Evolutionary conservation across 2,329 filamentous ascomycete genomes (phyloP), one percentile per base, ranked within the genome.

Genomic region (Xylariaceae sp.): DNA sequence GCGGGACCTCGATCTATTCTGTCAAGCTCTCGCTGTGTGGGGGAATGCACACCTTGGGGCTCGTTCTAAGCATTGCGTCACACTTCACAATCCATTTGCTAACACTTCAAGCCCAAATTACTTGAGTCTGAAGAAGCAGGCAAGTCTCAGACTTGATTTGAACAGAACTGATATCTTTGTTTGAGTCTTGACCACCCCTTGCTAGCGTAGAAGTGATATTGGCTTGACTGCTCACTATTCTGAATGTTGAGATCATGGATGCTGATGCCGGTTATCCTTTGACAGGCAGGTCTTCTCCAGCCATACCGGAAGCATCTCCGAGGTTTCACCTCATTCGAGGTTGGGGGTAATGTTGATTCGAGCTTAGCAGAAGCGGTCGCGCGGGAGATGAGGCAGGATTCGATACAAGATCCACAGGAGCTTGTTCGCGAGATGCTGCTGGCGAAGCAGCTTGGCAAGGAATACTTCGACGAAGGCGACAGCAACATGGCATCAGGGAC

Each of bases 291-390:
- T 11, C 48, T 50, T 43, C 47, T 50, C 27, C 12, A 50, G 37
- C 48, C 48, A 35, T 50, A 50, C 32, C 29, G 48, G 9, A n/a
- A 50, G 40, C 41, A 50, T 12, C 40, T 50, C 2, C 29, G 48
- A 6, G 48, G 48, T 34, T 34, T 37, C 29, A 11, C n/a, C 39
- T 35, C 29, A 4, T 50, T 50, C 29, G n/a, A 37, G 12, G 30
- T 50, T 26, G 30, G 29, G 30, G 48, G 48, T 7, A 50, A 50
- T 44, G 48, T 50, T 27, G 27, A 50, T 29, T n/a, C 48, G 9
- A 39, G 32, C 4, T 30, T 50, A n/a, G 48, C 48, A 35, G 39
- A 6, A 19, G 26, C 30, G 29, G 30, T 41, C 39, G 19, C 30
- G 5, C 39, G 29, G 30, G 48, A 50, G 29, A 30, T 50, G 19